Evolutionary conservation across 306 rosid genomes (phyloP).

Genomic region (Sicyos baderoa): DNA sequence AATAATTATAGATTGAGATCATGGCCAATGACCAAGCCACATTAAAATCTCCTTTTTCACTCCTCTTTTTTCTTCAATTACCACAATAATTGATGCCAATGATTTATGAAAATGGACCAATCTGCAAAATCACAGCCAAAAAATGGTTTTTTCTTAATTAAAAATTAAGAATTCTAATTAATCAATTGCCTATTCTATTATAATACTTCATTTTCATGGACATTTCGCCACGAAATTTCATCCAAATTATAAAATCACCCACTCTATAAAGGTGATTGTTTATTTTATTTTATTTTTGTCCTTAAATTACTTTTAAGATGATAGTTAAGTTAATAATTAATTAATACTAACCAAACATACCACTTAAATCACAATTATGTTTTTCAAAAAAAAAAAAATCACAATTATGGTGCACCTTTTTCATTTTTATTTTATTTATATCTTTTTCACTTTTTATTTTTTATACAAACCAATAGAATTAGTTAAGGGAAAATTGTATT

Average conservation of each 20-base stretch:
- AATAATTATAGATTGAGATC: neutral
- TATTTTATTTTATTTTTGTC: neutral
- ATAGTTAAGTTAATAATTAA: neutral
- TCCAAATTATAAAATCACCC: neutral
- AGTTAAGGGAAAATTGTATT: too few species aligned
- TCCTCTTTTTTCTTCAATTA: neutral
- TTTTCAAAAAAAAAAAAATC: too few species aligned
- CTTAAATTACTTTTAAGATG: neutral
- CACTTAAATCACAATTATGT: neutral
- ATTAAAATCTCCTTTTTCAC: neutral
- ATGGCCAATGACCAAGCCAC: slow-evolving; percentile 10
- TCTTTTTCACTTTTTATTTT: neutral
- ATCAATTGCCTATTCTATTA: neutral
- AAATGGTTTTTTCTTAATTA: neutral
- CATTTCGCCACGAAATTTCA: slow-evolving; percentile 15
- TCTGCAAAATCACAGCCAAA: neutral
- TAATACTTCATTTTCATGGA: neutral
- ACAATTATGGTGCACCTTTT: neutral
- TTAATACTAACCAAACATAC: slow-evolving; percentile 6
- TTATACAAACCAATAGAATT: too few species aligned
- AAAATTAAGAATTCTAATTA: neutral
- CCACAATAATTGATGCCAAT: slow-evolving; percentile 15
- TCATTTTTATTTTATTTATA: neutral
- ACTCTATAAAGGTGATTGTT: neutral
- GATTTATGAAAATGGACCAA: neutral